phyloP scores from a whole-genome alignment of 164 flowering plant species.

The Houttuynia cordata region DNA sequence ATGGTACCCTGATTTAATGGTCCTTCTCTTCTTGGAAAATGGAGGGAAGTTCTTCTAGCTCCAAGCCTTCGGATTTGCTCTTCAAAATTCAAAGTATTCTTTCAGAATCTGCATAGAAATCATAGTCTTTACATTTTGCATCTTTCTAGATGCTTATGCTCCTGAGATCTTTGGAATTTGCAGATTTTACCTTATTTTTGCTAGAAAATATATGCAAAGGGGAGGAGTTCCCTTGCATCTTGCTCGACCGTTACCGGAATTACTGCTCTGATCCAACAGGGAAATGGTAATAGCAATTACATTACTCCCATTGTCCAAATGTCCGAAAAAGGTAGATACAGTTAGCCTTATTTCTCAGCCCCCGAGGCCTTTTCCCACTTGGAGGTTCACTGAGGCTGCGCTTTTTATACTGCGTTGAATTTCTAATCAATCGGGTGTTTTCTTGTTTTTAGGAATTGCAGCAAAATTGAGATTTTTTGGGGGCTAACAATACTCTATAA shows the following conservation, averaged over 20 bases:
- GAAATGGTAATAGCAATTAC: constrained; percentile 29
- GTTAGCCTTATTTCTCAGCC: no score
- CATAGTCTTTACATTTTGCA: neutral
- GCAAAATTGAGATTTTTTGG: neutral
- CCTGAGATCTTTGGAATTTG: neutral
- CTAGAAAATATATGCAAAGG: constrained; percentile 32
- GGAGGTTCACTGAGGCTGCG: no score
- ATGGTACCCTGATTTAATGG: no score
- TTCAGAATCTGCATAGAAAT: constrained; percentile 1
- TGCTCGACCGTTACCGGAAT: constrained; percentile 39
- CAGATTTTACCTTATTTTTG: constrained; percentile 47
- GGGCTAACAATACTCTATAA: neutral
- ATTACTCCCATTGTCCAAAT: neutral
- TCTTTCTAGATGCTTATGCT: neutral
- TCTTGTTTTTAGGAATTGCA: neutral
- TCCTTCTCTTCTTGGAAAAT: neutral
- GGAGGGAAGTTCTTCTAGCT: constrained; percentile 14
- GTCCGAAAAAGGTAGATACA: no score
- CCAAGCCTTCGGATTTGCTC: constrained; percentile 16
- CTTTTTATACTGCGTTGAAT: no score
- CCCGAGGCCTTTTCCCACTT: no score
- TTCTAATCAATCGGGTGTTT: neutral
- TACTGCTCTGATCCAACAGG: constrained; percentile 43
- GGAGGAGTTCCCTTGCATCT: constrained; percentile 34
- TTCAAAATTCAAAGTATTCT: constrained; percentile 17